phyloP scores from a whole-genome alignment of 345 rosid genomes.

The Eucalyptus leucophloia region DNA sequence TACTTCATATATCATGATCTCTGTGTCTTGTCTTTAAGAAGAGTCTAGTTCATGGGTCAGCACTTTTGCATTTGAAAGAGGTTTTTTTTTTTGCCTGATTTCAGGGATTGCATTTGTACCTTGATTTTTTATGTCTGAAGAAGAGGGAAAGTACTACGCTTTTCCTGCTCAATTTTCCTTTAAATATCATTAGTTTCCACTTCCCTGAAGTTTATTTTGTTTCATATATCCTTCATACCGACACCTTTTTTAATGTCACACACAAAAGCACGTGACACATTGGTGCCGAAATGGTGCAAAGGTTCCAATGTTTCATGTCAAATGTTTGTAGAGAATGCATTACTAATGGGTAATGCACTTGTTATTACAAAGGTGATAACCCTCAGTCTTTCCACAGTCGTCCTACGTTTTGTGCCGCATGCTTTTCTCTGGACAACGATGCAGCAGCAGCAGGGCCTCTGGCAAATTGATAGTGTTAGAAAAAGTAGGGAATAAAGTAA shows the following conservation, averaged over 20 bases:
- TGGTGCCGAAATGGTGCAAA: not conserved
- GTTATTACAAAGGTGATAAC: not conserved
- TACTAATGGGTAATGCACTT: not conserved
- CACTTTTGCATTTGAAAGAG: not conserved
- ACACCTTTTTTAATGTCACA: not conserved
- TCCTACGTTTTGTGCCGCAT: not conserved
- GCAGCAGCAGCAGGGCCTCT: not conserved
- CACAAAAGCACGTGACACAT: not conserved
- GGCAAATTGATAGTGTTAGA: not conserved
- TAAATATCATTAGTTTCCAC: not conserved
- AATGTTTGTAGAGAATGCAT: not conserved
- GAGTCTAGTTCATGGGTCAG: not conserved
- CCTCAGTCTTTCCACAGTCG: not conserved
- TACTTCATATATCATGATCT: not conserved
- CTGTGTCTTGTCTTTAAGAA: not conserved
- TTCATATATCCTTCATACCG: not conserved
- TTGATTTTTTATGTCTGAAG: not conserved
- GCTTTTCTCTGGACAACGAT: not conserved
- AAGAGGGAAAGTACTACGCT: not conserved
- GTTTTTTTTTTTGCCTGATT: not conserved
- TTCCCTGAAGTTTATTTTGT: not conserved
- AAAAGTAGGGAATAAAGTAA: not conserved
- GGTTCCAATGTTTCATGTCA: not conserved
- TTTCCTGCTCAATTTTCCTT: not conserved
- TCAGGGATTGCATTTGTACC: not conserved